These are phyloP conservation scores for Taiwanofungus camphoratus DNA, from an alignment of 1,284 basidiomycete species.

Conservation along the genomic window DNA sequence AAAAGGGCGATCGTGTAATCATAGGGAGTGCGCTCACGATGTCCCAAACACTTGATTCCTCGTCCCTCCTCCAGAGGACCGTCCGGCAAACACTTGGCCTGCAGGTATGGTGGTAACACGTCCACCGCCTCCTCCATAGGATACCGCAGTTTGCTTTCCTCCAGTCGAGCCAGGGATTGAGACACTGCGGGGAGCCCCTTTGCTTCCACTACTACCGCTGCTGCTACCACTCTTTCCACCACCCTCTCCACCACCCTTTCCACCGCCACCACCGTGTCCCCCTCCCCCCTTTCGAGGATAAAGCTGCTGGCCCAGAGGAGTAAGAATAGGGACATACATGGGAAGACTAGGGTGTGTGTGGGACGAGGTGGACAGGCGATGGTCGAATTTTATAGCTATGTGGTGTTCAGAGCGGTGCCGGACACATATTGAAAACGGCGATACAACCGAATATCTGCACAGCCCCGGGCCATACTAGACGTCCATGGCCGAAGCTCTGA, in stretches of 20 bases:
- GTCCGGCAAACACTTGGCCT: conserved; percentile 39
- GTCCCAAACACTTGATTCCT: conserved; percentile 35
- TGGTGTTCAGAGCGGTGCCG: too few relatives aligned
- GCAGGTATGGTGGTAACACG: conserved; percentile 29
- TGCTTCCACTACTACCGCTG: conserved; percentile 11
- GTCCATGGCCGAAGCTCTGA: too few relatives aligned
- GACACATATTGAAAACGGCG: too few relatives aligned
- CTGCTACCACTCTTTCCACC: conserved; percentile 18
- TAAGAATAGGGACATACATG: conserved; percentile 32
- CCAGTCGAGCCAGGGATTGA: conserved; percentile 27
- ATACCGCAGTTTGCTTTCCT: conserved; percentile 21
- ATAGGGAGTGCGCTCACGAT: conserved; percentile 28
- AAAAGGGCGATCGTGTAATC: not conserved
- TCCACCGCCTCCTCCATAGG: conserved; percentile 37
- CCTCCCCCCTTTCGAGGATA: conserved; percentile 24
- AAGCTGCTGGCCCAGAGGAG: conserved; percentile 17
- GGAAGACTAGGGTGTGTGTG: not conserved
- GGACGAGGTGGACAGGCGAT: too few relatives aligned
- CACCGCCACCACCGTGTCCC: conserved; percentile 19
- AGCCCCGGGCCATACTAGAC: too few relatives aligned
- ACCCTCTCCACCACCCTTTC: conserved; percentile 18
- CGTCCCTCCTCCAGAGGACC: conserved; percentile 36
- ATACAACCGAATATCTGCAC: too few relatives aligned
- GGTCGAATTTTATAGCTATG: too few relatives aligned
- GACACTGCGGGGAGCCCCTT: conserved; percentile 21